Evolutionary conservation across 2,329 filamentous ascomycete genomes (phyloP), one percentile per base, ranked within the genome.

Genomic region (Ophiobolus disseminans): DNA sequence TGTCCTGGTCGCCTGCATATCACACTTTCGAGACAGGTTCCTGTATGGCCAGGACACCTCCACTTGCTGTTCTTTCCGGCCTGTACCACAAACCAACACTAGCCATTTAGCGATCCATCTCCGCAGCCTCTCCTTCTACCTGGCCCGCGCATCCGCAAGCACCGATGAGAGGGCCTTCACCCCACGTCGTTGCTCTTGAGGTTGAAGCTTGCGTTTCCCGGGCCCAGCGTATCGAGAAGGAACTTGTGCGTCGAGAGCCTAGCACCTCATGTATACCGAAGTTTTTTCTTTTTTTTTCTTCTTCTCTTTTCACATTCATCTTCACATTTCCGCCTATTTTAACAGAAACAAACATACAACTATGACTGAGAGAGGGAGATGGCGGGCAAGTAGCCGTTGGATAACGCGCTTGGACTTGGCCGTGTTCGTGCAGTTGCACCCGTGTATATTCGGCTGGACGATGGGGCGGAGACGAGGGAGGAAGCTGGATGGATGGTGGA

Each of bases 121-220:
- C 69, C 69, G 69, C 69, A 66, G 62, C 65, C 64, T 50, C 20
- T 36, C 30, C 31, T 35, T 11, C 58, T 54, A 52, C 55, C 57
- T 53, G 31, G 20, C 38, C 35, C 56, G 54, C 36, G 32, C 28
- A 16, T 41, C 40, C 35, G 48, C 40, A 59, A 73, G 72, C 64
- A 76, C 74, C 73, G 71, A 75, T 65, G 74, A 76, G 74, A 74
- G 63, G 69, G 69, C 69, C 63, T 55, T 64, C 59, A 55, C 35
- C 39, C 45, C 39, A 39, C 28, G 58, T 59, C 50, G 67, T n/a
- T 53, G 66, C 62, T 62, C 67, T 73, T 70, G 70, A 73, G 70
- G 70, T 73, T 73, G 48, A 73, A 73, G 68, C 64, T 69, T 53
- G 45, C 57, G 53, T 57, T 61, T 37, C 43, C 17, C 49, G 50